phyloP scores from a whole-genome alignment of 352 stramenopile species.

The Pythium aquatile region DNA sequence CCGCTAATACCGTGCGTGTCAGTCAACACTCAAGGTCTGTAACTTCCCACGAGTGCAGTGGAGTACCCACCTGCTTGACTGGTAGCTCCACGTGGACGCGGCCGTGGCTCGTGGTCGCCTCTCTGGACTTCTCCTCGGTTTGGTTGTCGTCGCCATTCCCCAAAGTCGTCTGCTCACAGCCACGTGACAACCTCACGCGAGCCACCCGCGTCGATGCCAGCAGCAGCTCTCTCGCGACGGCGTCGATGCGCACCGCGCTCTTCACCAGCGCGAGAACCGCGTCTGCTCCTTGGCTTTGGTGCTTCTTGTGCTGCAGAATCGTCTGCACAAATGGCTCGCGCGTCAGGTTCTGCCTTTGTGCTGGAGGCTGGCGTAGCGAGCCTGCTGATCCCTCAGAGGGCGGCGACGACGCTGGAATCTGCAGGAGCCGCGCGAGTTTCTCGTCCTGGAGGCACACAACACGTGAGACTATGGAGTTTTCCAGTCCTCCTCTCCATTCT shows the following conservation, averaged over 20 bases:
- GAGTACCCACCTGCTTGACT: background rate
- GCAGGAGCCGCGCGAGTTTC: constrained; percentile 22
- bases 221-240: constrained; percentile 40
- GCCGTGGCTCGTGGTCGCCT: background rate
- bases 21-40: background rate
- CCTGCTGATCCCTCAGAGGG: background rate
- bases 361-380: background rate
- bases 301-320: constrained; percentile 3
- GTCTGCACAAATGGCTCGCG: background rate
- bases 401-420: constrained; percentile 3
- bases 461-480: too few species aligned
- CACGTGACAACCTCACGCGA: constrained; percentile 4
- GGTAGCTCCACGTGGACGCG: constrained; percentile 2
- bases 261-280: background rate
- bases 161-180: constrained; percentile 9
- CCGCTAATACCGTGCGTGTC: constrained; percentile 22
- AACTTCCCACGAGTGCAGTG: background rate
- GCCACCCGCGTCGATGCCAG: constrained; percentile 26
- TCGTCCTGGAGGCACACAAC: constrained; percentile 14
- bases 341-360: background rate
- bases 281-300: constrained; percentile 27
- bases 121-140: constrained; percentile 5
- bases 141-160: constrained; percentile 9
- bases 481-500: background rate
- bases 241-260: constrained; percentile 36